Conservation (phyloP, 495 filamentous ascomycete genomes). For the Beverwykella pulmonaria region DNA sequence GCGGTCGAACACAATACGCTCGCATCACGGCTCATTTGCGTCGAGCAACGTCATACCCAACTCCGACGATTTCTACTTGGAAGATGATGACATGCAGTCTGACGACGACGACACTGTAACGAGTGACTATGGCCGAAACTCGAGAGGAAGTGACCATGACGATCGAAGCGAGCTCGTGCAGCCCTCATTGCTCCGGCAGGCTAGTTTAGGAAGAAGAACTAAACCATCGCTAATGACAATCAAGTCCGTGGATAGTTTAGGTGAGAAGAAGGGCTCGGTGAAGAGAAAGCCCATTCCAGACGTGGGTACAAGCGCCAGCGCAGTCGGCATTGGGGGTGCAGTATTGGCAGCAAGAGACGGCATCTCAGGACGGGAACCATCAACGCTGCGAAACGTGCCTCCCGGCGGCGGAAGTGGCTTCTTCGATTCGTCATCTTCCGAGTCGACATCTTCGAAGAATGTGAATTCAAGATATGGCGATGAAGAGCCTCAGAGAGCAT, state of each 20-base stretch:
- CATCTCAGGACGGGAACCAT: constrained; percentile 9
- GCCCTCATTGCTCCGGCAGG: constrained; percentile 63
- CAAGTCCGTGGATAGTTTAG: constrained; percentile 45
- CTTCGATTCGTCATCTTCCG: constrained; percentile 42
- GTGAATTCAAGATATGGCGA: constrained; percentile 17
- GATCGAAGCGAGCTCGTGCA: constrained; percentile 59
- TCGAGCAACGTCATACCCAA: constrained; percentile 78
- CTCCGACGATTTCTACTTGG: constrained; percentile 40
- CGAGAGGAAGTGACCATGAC: constrained; percentile 54
- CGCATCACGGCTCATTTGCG: constrained; percentile 71
- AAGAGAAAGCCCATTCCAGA: constrained; percentile 36
- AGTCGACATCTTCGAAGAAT: constrained; percentile 34
- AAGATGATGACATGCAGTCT: constrained; percentile 46
- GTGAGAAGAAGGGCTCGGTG: constrained; percentile 30
- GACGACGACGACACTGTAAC: constrained; percentile 49
- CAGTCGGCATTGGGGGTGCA: constrained; percentile 32
- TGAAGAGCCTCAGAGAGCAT: not conserved
- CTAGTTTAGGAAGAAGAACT: constrained; percentile 73
- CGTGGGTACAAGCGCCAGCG: constrained; percentile 6
- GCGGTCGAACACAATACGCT: constrained; percentile 50
- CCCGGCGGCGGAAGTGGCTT: constrained; percentile 42
- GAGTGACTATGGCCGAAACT: constrained; percentile 38
- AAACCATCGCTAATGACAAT: constrained; percentile 73
- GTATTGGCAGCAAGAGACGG: constrained; percentile 33
- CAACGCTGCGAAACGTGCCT: constrained; percentile 10